phyloP scores from a whole-genome alignment of 176 grass and related monocot species.

The Oropetium thomaeum region DNA sequence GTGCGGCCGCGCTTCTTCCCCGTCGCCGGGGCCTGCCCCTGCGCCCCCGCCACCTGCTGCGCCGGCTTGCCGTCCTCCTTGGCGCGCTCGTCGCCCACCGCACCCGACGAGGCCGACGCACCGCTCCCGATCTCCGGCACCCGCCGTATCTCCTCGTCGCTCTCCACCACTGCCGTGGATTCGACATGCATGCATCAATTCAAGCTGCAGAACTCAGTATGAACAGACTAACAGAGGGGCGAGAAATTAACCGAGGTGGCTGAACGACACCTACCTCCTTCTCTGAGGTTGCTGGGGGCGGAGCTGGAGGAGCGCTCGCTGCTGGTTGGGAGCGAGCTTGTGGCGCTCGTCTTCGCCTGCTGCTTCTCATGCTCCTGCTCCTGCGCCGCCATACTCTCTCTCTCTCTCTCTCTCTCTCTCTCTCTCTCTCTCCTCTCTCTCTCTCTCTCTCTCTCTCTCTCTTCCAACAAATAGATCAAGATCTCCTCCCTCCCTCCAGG shows the following conservation, averaged over 20 bases:
- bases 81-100: constrained; percentile 44
- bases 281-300: constrained; percentile 50
- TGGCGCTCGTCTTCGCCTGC: constrained; percentile 59
- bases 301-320: constrained; percentile 87
- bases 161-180: constrained; percentile 60
- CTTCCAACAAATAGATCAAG: constrained; percentile 11
- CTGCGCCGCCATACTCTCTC: constrained; percentile 27
- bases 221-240: background rate
- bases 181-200: constrained; percentile 1
- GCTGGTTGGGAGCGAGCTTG: constrained; percentile 73
- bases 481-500: constrained; percentile 15
- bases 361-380: constrained; percentile 45
- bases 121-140: constrained; percentile 85
- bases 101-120: constrained; percentile 65
- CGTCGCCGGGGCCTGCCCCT: constrained; percentile 31
- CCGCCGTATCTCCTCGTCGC: constrained; percentile 95
- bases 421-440: background rate
- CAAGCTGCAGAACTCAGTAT: background rate
- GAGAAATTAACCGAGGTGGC: background rate
- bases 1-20: constrained; percentile 72
- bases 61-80: constrained; percentile 35
- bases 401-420: background rate
- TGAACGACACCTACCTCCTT: constrained; percentile 42
- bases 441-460: background rate
- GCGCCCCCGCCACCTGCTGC: constrained; percentile 28